A percentile compares a stretch with the other conserved stretches of the same genome.
Conservation (phyloP, 2,329 filamentous ascomycete genomes). For the Ophiobolus disseminans region DNA sequence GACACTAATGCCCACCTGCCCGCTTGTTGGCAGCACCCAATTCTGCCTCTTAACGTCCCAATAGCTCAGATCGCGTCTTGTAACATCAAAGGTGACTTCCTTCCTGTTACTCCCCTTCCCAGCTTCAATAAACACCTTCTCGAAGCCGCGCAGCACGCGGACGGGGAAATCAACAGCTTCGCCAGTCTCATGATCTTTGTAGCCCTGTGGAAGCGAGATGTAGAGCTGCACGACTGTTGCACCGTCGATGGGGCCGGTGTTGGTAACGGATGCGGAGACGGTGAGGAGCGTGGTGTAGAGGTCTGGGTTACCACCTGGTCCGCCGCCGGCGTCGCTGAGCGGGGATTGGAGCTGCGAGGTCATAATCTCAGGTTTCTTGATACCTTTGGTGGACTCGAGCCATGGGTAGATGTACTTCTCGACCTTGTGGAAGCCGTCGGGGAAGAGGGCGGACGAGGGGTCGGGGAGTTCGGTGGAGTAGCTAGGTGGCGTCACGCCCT, state of each 20-base stretch:
- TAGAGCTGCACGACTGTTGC: conserved; percentile 66
- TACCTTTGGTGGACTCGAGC: conserved; percentile 60
- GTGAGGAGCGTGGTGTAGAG: conserved; percentile 65
- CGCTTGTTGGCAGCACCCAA: conserved; percentile 48
- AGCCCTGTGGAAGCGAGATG: conserved; percentile 55
- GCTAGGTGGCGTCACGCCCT: conserved; percentile 43
- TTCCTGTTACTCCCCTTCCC: conserved; percentile 20
- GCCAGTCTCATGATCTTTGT: conserved; percentile 51
- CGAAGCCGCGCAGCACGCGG: conserved; percentile 51
- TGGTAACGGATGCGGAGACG: conserved; percentile 63
- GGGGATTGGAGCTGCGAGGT: conserved; percentile 62
- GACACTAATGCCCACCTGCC: conserved; percentile 38
- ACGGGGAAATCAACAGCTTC: conserved; percentile 65
- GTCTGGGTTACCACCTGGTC: conserved; percentile 71
- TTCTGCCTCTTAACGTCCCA: conserved; percentile 51
- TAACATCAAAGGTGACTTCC: conserved; percentile 48
- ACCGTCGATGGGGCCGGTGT: conserved; percentile 65
- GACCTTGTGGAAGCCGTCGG: conserved; percentile 65
- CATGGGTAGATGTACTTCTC: conserved; percentile 79
- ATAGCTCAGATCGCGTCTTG: conserved; percentile 51
- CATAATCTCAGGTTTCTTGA: conserved; percentile 56
- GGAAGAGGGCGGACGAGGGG: conserved; percentile 66
- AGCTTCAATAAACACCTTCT: conserved; percentile 50
- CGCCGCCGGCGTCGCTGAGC: conserved; percentile 71
- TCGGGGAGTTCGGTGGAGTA: conserved; percentile 65